Evolutionary conservation across 2,329 filamentous ascomycete species (phyloP), one percentile per base, ranked within the genome.

Genomic region (Ophiosphaerella herpotricha): DNA sequence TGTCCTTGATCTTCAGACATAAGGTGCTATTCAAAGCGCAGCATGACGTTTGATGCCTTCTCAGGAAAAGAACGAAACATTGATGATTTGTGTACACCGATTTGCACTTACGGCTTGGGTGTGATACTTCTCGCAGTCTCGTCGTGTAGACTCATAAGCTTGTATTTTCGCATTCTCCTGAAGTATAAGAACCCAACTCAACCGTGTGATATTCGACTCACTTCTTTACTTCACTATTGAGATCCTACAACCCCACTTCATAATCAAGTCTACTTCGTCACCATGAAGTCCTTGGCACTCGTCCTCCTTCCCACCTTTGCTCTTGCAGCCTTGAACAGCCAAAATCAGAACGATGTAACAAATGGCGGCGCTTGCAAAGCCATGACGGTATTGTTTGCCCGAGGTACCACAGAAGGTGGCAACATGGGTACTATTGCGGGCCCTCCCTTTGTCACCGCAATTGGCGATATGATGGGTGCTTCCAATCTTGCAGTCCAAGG

Each of bases 361-460:
- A 59, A 57, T 36, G 58, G 61, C 38, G 50, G 57, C n/a, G 59
- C 46, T 39, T 80, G 78, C 66, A 77, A 75, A 31, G 61, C 72
- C 29, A 74, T 81, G 53, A 83, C 80, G 7, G 66, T 84, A 43
- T 78, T 85, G 58, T 84, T 81, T 57, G 82, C 82, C n/a, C 77
- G 82, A 14, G 82, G 82, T 7, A 83, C 81, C 4, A 77, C 75
- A 5, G 80, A 84, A 66, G 32, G 54, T 1, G 80, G 80, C 35
- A 83, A 82, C 57, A 78, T 84, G 42, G 82, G 82, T 18, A 62
- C 60, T 21, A 52, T 77, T 5, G 73, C 77, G 2, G 82, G 82
- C 1, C 81, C 81, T 2, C 76, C 78, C 1, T 78, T 84, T 55
- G 79, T 80, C 52, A 67, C 75, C 33, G 75, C 76, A 2, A 63